Conservation (phyloP, 257 asterid species). For the Handroanthus guayacan region DNA sequence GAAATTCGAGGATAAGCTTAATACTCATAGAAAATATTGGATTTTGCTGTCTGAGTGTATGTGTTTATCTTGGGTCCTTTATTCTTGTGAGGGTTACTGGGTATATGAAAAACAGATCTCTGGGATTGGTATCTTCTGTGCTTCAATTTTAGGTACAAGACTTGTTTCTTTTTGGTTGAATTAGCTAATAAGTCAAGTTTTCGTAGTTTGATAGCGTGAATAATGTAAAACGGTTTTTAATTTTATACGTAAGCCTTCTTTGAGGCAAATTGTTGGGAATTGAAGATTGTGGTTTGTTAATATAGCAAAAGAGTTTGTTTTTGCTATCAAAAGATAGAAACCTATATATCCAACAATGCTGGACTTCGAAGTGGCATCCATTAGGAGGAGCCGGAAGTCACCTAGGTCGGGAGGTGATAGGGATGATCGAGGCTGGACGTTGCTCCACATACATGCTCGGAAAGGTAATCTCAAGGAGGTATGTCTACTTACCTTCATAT, state of each 20-base stretch:
- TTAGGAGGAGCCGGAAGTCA: slow-evolving; percentile 55
- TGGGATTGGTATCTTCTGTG: slow-evolving; percentile 26
- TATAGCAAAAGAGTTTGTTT: slow-evolving; percentile 2
- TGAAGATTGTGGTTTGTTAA: slow-evolving; percentile 20
- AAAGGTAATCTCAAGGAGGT: slow-evolving; percentile 95
- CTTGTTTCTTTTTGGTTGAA: slow-evolving; percentile 9
- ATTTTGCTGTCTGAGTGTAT: slow-evolving; percentile 18
- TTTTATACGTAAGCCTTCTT: neutral
- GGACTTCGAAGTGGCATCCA: slow-evolving; percentile 55
- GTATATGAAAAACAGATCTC: slow-evolving; percentile 6
- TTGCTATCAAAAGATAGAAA: slow-evolving; percentile 18
- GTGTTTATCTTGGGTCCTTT: slow-evolving; percentile 23
- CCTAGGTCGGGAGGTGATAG: slow-evolving; percentile 55
- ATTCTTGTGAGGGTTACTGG: neutral
- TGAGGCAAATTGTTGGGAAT: slow-evolving; percentile 27
- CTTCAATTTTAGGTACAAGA: neutral
- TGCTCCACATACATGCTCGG: slow-evolving; percentile 75
- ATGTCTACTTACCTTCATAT: neutral
- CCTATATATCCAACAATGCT: slow-evolving; percentile 45
- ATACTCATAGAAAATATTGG: neutral
- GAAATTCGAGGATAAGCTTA: slow-evolving; percentile 33
- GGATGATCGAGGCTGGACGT: slow-evolving; percentile 97
- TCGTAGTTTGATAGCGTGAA: slow-evolving; percentile 18
- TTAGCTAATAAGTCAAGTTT: neutral
- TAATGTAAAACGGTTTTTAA: slow-evolving; percentile 17